Percentiles rank a stretch among this genome's conserved stretches.
Conservation (phyloP, 2,329 filamentous ascomycete species). For the Aspergillus intermedius region DNA sequence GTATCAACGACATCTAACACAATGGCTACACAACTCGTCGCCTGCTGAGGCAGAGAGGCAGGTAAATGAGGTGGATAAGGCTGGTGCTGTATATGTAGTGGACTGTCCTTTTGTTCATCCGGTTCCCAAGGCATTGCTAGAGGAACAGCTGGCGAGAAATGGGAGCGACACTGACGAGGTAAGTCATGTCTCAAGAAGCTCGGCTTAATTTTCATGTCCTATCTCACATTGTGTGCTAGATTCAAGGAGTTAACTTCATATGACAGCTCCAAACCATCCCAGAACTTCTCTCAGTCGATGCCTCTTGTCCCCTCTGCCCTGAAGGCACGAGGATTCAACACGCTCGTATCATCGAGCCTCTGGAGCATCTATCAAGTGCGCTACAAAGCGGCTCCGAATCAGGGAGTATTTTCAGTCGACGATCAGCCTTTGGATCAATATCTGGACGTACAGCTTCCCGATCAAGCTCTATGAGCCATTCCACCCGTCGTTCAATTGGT, state of each 20-base stretch:
- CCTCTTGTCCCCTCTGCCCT: conserved; percentile 27
- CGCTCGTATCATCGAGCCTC: conserved; percentile 29
- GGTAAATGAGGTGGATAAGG: conserved; percentile 1
- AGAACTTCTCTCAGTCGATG: conserved; percentile 15
- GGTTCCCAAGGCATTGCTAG: conserved; percentile 22
- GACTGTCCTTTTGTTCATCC: conserved; percentile 30
- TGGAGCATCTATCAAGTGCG: conserved; percentile 19
- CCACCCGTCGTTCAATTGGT: conserved; percentile 15
- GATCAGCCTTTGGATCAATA: conserved; percentile 12
- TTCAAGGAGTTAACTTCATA: neutral
- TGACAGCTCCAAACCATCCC: conserved; percentile 15
- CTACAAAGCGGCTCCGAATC: conserved; percentile 13
- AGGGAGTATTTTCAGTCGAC: conserved; percentile 8
- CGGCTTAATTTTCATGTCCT: neutral
- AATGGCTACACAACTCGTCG: conserved; percentile 23
- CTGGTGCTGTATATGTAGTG: conserved; percentile 23
- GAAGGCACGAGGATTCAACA: conserved; percentile 24
- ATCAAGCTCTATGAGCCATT: conserved; percentile 18
- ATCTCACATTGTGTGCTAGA: neutral
- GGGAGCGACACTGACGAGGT: conserved; percentile 29
- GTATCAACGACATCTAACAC: conserved; percentile 21
- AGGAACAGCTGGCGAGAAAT: conserved; percentile 23
- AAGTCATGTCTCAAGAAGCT: conserved; percentile 3
- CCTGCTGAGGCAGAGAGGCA: conserved; percentile 1
- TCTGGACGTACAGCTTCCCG: conserved; percentile 14